These are phyloP conservation scores for Scheffersomyces insectosa DNA, from an alignment of 1,139 yeast genomes.

Conservation along the genomic window DNA sequence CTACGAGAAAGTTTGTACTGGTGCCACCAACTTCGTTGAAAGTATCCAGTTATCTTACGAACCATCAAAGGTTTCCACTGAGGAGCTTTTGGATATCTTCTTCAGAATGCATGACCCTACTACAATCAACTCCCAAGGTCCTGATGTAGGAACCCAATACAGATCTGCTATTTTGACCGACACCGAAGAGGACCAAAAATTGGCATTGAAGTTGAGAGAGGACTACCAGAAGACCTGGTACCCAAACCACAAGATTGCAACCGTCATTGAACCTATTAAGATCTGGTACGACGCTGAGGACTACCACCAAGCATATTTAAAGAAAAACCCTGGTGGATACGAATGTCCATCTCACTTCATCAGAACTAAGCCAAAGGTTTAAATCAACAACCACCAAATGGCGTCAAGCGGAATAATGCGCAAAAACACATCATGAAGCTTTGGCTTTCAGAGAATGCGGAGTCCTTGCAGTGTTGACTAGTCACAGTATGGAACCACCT, in stretches of 20 bases:
- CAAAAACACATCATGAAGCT: too few species aligned
- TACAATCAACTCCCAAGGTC: constrained; percentile 66
- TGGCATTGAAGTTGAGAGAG: constrained; percentile 30
- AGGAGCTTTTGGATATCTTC: constrained; percentile 75
- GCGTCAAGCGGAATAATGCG: too few species aligned
- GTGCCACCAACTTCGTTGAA: constrained; percentile 74
- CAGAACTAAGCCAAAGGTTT: constrained; percentile 25
- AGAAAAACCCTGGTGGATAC: constrained; percentile 79
- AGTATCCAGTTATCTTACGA: constrained; percentile 81
- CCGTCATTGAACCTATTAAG: constrained; percentile 66
- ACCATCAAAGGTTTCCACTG: constrained; percentile 59
- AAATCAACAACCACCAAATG: not conserved
- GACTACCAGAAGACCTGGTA: constrained; percentile 42
- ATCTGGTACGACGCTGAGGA: constrained; percentile 91
- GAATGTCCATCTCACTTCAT: constrained; percentile 83
- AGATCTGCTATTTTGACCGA: constrained; percentile 75
- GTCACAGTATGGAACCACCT: too few species aligned
- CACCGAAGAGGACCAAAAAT: constrained; percentile 38
- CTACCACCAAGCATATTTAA: constrained; percentile 82
- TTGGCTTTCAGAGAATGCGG: too few species aligned
- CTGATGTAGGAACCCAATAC: constrained; percentile 82
- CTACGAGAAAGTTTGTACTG: constrained; percentile 75
- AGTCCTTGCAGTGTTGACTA: too few species aligned
- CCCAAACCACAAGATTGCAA: constrained; percentile 50
- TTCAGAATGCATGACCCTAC: constrained; percentile 90